A percentile compares a stretch with the other conserved stretches of the same genome.
Conservation (phyloP, 1,139 yeast species). For the Arxiozyma heterogenica region DNA sequence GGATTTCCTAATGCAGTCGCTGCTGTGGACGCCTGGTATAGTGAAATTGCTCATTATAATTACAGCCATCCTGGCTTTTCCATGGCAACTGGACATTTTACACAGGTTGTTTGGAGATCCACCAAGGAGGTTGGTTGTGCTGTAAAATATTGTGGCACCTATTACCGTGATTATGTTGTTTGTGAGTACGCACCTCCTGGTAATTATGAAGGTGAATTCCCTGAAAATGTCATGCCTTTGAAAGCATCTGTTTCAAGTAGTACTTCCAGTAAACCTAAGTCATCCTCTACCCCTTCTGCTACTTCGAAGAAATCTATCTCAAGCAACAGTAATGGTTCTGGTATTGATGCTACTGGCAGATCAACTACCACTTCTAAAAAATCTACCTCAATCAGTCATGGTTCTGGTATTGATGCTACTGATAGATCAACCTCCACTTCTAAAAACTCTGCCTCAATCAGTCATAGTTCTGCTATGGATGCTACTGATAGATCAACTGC, state of each 20-base stretch:
- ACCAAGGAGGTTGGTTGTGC: slow-evolving; percentile 56
- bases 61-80: slow-evolving; percentile 33
- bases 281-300: background rate
- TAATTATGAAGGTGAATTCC: slow-evolving; percentile 39
- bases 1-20: slow-evolving; percentile 40
- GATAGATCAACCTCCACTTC: too few species aligned
- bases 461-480: too few species aligned
- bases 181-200: slow-evolving; percentile 63
- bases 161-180: slow-evolving; percentile 46
- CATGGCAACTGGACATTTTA: slow-evolving; percentile 47
- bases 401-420: too few species aligned
- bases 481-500: too few species aligned
- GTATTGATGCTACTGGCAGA: too few species aligned
- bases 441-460: too few species aligned
- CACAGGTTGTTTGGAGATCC: slow-evolving; percentile 59
- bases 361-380: background rate
- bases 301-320: background rate
- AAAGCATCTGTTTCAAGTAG: background rate
- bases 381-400: background rate
- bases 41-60: slow-evolving; percentile 45
- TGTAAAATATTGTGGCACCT: slow-evolving; percentile 39
- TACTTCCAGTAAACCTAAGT: background rate
- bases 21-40: slow-evolving; percentile 56
- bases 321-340: background rate
- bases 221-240: slow-evolving; percentile 39